phyloP scores from a whole-genome alignment of 2,329 filamentous ascomycete genomes.

The Stagonosporopsis rhizophila region DNA sequence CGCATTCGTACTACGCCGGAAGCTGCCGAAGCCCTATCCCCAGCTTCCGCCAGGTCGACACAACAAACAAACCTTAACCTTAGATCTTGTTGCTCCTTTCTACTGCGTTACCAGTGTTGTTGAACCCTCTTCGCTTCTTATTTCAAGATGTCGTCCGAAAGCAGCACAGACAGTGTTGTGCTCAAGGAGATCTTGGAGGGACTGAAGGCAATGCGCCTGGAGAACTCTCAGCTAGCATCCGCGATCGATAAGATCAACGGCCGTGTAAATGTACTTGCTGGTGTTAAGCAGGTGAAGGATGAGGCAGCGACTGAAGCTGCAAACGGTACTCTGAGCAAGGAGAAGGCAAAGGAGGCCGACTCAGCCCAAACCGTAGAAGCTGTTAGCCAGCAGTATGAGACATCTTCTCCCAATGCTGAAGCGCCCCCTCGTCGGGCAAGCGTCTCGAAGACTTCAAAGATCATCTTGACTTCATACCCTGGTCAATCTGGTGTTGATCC shows the following conservation, averaged over 20 bases:
- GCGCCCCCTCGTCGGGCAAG: constrained; percentile 49
- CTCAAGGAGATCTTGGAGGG: constrained; percentile 64
- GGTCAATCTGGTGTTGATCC: constrained; percentile 94
- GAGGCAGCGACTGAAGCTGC: constrained; percentile 48
- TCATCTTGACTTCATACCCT: constrained; percentile 83
- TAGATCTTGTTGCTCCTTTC: constrained; percentile 1
- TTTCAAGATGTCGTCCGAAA: constrained; percentile 40
- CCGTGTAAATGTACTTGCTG: constrained; percentile 66
- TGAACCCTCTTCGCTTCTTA: constrained; percentile 1
- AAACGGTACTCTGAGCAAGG: constrained; percentile 27
- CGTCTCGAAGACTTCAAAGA: constrained; percentile 63
- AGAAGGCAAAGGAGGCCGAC: constrained; percentile 45
- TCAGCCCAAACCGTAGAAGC: constrained; percentile 46
- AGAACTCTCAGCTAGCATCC: constrained; percentile 62
- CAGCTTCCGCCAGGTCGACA: constrained; percentile 4
- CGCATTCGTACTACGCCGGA: constrained; percentile 17
- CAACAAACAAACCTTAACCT: constrained; percentile 7
- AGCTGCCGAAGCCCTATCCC: constrained; percentile 18
- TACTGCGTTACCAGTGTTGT: constrained; percentile 1
- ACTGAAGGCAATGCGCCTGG: constrained; percentile 63
- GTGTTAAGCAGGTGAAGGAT: constrained; percentile 64
- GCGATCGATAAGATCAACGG: constrained; percentile 67
- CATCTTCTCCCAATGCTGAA: constrained; percentile 42
- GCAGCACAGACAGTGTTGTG: constrained; percentile 46
- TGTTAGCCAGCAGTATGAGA: constrained; percentile 51